Evolutionary conservation across 495 filamentous ascomycete species (phyloP).

Genomic region (Daldinia caldariorum): DNA sequence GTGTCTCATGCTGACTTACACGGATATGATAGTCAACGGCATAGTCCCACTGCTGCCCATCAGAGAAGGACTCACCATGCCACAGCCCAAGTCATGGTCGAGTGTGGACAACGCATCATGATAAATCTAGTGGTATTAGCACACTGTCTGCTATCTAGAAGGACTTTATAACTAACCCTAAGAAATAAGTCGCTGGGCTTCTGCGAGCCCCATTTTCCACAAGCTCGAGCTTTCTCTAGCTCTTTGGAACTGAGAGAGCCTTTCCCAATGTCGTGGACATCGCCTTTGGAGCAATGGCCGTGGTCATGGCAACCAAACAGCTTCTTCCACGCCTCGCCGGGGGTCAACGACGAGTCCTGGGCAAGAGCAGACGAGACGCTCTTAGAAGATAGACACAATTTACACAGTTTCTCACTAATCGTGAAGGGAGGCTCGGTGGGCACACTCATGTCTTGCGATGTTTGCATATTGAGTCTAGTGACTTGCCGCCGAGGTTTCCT

Average conservation of each 20-base stretch:
- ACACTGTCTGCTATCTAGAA: background rate
- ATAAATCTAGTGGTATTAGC: constrained; percentile 61
- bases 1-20: constrained; percentile 48
- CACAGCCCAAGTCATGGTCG: constrained; percentile 62
- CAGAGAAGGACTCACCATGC: constrained; percentile 73
- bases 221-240: constrained; percentile 62
- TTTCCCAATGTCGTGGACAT: constrained; percentile 38
- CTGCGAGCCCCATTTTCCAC: constrained; percentile 73
- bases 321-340: constrained; percentile 63
- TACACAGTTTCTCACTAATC: constrained; percentile 60
- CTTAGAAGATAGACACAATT: constrained; percentile 60
- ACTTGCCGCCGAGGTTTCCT: background rate
- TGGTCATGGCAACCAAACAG: constrained; percentile 57
- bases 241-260: constrained; percentile 50
- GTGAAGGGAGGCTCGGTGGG: constrained; percentile 31
- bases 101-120: constrained; percentile 71
- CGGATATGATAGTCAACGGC: constrained; percentile 74
- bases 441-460: constrained; percentile 3
- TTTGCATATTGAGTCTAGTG: constrained; percentile 16
- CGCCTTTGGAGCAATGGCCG: constrained; percentile 30
- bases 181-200: constrained; percentile 74
- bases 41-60: constrained; percentile 74
- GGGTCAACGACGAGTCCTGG: constrained; percentile 60
- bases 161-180: constrained; percentile 51
- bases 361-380: constrained; percentile 68